phyloP scores from a whole-genome alignment of 2,329 filamentous ascomycete species.

The Colletotrichum sublineola region DNA sequence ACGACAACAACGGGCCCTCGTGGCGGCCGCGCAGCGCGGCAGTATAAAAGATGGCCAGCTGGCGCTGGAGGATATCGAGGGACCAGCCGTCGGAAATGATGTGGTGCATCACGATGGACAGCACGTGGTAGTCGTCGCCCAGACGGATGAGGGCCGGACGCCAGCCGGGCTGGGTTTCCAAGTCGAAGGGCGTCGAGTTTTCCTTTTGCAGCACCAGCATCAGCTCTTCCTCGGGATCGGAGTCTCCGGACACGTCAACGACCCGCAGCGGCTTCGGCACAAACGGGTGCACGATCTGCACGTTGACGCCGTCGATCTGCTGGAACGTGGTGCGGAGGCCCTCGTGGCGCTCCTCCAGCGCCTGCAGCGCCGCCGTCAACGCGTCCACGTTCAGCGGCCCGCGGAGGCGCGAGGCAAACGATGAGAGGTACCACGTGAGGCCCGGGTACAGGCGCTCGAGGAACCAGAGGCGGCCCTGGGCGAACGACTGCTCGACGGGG shows the following conservation, averaged over 20 bases:
- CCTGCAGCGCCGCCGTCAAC: constrained; percentile 27
- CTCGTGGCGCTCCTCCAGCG: constrained; percentile 44
- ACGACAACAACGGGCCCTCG: not conserved
- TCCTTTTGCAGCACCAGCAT: not conserved
- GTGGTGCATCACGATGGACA: constrained; percentile 25
- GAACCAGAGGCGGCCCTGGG: constrained; percentile 46
- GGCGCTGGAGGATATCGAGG: constrained; percentile 3
- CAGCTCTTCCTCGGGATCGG: not conserved
- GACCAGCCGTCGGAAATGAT: constrained; percentile 29
- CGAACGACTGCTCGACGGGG: constrained; percentile 45
- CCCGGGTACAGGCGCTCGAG: constrained; percentile 44
- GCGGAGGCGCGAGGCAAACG: constrained; percentile 36
- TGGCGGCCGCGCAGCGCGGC: not conserved
- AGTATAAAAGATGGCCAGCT: constrained; percentile 3
- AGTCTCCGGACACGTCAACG: not conserved
- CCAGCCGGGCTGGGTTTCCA: constrained; percentile 33
- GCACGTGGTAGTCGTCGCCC: not conserved
- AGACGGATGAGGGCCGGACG: constrained; percentile 28
- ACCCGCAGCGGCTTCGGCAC: not conserved
- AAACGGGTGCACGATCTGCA: constrained; percentile 32
- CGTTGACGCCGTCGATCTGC: not conserved
- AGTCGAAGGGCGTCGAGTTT: constrained; percentile 3
- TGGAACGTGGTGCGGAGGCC: constrained; percentile 44
- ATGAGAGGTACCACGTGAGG: constrained; percentile 43
- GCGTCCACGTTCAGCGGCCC: constrained; percentile 41